Conservation (phyloP, 495 filamentous ascomycete genomes). For the Aspergillus panamensis region DNA sequence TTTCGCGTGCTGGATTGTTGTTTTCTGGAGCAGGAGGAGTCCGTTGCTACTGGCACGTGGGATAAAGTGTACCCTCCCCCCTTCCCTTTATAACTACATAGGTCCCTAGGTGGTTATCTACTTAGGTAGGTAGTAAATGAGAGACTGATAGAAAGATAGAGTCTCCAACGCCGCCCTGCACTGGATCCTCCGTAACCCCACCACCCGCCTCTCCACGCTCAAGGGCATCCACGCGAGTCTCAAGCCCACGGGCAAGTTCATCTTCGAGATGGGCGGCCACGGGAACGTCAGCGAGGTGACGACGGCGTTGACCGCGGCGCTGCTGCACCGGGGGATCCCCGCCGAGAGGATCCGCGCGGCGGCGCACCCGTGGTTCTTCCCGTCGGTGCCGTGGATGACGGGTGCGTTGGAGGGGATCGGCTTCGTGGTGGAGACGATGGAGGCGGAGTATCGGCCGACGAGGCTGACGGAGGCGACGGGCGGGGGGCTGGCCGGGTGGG, state of each 20-base stretch:
- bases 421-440: conserved; percentile 57
- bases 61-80: too few relatives aligned
- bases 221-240: conserved; percentile 46
- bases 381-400: conserved; percentile 55
- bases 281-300: conserved; percentile 68
- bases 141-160: conserved; percentile 9
- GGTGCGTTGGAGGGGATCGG: conserved; percentile 51
- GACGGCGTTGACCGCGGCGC: conserved; percentile 50
- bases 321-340: conserved; percentile 52
- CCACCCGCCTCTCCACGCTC: conserved; percentile 40
- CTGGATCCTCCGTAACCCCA: conserved; percentile 61
- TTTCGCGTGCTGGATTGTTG: conserved; percentile 49
- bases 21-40: conserved; percentile 31
- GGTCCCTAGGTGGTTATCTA: not conserved
- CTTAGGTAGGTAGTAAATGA: not conserved
- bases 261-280: conserved; percentile 70
- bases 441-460: conserved; percentile 66
- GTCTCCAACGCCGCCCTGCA: conserved; percentile 76
- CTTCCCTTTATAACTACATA: conserved; percentile 12
- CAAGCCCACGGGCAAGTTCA: conserved; percentile 55
- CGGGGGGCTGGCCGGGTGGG: conserved; percentile 69
- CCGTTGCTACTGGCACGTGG: conserved; percentile 37
- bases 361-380: conserved; percentile 70
- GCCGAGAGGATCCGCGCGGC: conserved; percentile 44
- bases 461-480: conserved; percentile 46